These are phyloP conservation scores for Vigna angularis DNA, from an alignment of 306 rosid genomes.

Conservation along the genomic window DNA sequence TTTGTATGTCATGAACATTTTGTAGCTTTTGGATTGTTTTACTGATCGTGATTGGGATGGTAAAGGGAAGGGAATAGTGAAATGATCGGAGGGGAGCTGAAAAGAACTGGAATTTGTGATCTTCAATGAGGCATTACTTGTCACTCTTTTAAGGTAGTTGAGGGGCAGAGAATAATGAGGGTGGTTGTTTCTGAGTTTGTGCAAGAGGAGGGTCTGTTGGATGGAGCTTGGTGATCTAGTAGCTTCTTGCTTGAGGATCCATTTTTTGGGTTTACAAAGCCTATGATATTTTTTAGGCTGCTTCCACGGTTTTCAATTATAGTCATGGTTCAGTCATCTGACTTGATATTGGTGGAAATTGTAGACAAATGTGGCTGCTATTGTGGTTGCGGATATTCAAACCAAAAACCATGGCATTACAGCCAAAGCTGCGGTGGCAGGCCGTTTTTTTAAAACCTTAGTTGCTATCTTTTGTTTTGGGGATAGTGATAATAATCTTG, in stretches of 20 bases:
- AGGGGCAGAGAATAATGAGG: neutral
- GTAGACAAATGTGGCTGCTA: no score
- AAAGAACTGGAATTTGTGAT: constrained; percentile 1
- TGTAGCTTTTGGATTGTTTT: constrained; percentile 2
- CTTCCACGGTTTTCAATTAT: neutral
- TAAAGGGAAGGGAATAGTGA: constrained; percentile 17
- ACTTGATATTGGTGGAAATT: no score
- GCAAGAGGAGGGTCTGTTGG: neutral
- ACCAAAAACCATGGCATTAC: no score
- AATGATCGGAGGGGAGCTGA: constrained; percentile 11
- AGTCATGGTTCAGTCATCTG: no score
- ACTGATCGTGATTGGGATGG: constrained; percentile 19
- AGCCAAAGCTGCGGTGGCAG: no score
- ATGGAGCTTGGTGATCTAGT: neutral
- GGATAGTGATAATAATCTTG: no score
- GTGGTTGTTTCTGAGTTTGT: constrained; percentile 11
- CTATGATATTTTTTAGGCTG: neutral
- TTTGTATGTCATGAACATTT: neutral
- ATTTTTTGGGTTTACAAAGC: neutral
- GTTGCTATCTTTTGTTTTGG: neutral
- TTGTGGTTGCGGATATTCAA: no score
- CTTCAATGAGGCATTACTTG: neutral
- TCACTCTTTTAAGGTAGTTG: neutral
- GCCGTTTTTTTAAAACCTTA: no score
- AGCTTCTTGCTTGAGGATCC: neutral